Evolutionary conservation across 192 early-diverging fungal species (phyloP), one percentile per base, ranked within the genome.

Genomic region (Coemansia sp.): DNA sequence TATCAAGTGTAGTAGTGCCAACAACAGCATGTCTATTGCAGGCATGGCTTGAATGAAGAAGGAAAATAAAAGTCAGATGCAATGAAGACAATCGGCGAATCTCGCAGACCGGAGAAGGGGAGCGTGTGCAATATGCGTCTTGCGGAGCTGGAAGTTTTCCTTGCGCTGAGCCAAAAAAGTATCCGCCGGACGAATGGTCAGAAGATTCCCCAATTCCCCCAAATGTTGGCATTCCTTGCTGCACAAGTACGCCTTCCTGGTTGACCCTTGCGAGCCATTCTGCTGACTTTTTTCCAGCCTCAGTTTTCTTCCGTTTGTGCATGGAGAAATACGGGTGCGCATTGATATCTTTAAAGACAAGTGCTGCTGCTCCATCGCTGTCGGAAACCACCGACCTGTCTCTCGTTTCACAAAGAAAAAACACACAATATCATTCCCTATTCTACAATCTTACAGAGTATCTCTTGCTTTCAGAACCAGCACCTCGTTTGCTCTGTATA

Each of bases 91-190:
- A 60, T 60, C 25, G 38, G 38, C 38, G 38, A 9, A 16, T 44
- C 38, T 44, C 38, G 38, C 55, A 48, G 58, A 60, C 58, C 59
- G 59, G 59, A 60, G 59, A 47, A 60, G 59, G 59, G 59, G 59
- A 50, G 55, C 32, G 25, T 21, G n/a, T 19, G 55, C 28, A 56
- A 56, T 30, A 56, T 56, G 54, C 54, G 32, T 7, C 9, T n/a
- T 31, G 55, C 55, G 38, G 38, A 44, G 38, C 38, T 44, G 38
- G 38, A 44, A 44, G 4, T 44, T 44, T 16, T 44, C 12, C 38
- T 44, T 14, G 3, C 50, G 50, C 50, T 41, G 32, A 32, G 24
- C 30, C n/a, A 22, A 41, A 54, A 44, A 0, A 44, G 38, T 6
- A 6, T 44, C 38, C 38, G 38, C 38, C 38, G 38, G 12, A 16